Evolutionary conservation across 306 rosid genomes (phyloP).

Genomic region (Cucurbita maxima): DNA sequence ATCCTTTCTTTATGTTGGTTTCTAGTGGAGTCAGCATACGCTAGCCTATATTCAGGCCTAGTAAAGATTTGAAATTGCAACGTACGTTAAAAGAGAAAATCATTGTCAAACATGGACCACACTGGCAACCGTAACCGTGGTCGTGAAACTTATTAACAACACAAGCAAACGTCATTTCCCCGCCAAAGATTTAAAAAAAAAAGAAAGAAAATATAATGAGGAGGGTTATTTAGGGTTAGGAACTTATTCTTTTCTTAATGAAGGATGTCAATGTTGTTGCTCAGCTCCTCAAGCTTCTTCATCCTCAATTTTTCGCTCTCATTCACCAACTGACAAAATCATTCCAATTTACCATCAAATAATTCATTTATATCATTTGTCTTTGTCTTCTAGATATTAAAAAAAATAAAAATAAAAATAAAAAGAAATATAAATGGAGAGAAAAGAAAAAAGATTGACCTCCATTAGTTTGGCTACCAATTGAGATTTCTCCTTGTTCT

Average conservation of each 20-base stretch:
- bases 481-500: conserved; percentile 67
- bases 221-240: conserved; percentile 10
- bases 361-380: too few species aligned
- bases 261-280: conserved; percentile 55
- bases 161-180: neutral
- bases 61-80: neutral
- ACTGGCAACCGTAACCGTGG: neutral
- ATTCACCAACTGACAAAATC: conserved; percentile 24
- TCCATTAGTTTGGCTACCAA: conserved; percentile 50
- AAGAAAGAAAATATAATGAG: neutral
- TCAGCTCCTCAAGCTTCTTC: conserved; percentile 91
- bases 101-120: neutral
- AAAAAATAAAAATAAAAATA: too few species aligned
- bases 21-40: too few species aligned
- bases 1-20: too few species aligned
- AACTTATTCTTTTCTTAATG: conserved; percentile 13
- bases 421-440: too few species aligned
- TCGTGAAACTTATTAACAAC: neutral
- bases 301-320: conserved; percentile 51
- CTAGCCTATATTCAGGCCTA: too few species aligned
- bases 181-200: neutral
- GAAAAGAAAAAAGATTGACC: conserved; percentile 22
- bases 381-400: too few species aligned
- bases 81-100: too few species aligned
- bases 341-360: neutral